Evolutionary conservation across 768 basidiomycete genomes (phyloP).

Genomic region (Hirschioporus abietinus): DNA sequence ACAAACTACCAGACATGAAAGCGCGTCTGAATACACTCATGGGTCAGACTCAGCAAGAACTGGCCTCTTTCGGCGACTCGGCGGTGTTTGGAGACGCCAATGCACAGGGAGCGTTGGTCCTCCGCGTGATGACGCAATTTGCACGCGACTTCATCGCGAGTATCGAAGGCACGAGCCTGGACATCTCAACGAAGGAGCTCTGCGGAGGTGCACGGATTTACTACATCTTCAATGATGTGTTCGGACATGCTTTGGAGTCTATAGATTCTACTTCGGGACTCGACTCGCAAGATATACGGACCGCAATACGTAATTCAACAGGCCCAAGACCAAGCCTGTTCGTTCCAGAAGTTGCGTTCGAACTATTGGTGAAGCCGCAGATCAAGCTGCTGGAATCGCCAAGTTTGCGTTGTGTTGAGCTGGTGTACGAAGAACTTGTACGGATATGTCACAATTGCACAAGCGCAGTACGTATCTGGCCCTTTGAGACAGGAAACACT

Average conservation of each 20-base stretch:
- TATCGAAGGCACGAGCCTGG: slow-evolving; percentile 94
- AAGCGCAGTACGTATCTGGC: slow-evolving; percentile 55
- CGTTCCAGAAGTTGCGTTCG: slow-evolving; percentile 96
- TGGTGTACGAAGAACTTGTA: slow-evolving; percentile 98
- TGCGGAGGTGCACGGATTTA: slow-evolving; percentile 98
- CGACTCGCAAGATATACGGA: slow-evolving; percentile 92
- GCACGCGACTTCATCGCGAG: slow-evolving; percentile 95
- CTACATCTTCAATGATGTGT: slow-evolving; percentile 99
- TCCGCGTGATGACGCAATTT: slow-evolving; percentile 98
- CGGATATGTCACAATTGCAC: slow-evolving; percentile 99
- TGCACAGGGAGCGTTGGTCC: slow-evolving; percentile 84
- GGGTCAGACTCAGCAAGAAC: slow-evolving; percentile 98
- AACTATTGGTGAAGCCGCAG: slow-evolving; percentile 94
- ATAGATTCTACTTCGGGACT: slow-evolving; percentile 91
- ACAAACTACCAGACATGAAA: slow-evolving; percentile 99
- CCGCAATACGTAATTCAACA: slow-evolving; percentile 97
- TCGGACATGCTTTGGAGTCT: slow-evolving; percentile 83
- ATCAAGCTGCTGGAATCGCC: slow-evolving; percentile 95
- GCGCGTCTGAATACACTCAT: slow-evolving; percentile 95
- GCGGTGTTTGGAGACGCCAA: slow-evolving; percentile 90
- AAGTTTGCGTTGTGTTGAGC: slow-evolving; percentile 90
- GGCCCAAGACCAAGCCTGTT: slow-evolving; percentile 95
- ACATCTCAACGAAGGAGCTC: slow-evolving; percentile 96
- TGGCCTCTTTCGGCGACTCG: slow-evolving; percentile 92
- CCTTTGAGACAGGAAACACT: slow-evolving; percentile 1